phyloP scores from a whole-genome alignment of 305 asterid genomes.

The Ruellia speciosa region DNA sequence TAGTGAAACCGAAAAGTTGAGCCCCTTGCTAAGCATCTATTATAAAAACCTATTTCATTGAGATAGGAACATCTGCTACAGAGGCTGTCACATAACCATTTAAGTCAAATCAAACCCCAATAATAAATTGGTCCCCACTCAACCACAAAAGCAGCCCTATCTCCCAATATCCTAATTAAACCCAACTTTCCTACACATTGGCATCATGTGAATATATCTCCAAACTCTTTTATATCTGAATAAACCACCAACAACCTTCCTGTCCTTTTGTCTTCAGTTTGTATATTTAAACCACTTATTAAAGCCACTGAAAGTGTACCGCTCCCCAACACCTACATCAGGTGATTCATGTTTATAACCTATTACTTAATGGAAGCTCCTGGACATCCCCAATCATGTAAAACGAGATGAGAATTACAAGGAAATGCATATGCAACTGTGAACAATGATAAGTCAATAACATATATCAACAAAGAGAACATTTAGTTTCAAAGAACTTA shows the following conservation, averaged over 20 bases:
- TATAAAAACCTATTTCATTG: too few relatives aligned
- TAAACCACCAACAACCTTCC: not conserved
- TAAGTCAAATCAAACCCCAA: too few relatives aligned
- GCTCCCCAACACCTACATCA: not conserved
- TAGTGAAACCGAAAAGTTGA: too few relatives aligned
- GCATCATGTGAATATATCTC: not conserved
- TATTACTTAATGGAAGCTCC: not conserved
- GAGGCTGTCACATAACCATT: too few relatives aligned
- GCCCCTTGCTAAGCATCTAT: too few relatives aligned
- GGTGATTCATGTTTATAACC: not conserved
- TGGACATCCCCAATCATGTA: not conserved
- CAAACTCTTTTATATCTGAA: too few relatives aligned
- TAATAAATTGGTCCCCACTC: not conserved
- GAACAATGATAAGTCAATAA: too few relatives aligned
- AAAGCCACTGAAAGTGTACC: not conserved
- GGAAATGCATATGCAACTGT: not conserved
- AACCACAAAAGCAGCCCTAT: constrained; percentile 3
- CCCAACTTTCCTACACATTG: not conserved
- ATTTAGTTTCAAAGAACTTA: too few relatives aligned
- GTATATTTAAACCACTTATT: not conserved
- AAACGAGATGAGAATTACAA: not conserved
- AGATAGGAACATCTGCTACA: too few relatives aligned
- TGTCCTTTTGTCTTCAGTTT: not conserved
- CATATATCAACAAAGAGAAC: too few relatives aligned
- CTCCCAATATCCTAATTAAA: not conserved